Evolutionary conservation across 257 asterid species (phyloP), one percentile per base, ranked within the genome.

Genomic region (Mentha longifolia): DNA sequence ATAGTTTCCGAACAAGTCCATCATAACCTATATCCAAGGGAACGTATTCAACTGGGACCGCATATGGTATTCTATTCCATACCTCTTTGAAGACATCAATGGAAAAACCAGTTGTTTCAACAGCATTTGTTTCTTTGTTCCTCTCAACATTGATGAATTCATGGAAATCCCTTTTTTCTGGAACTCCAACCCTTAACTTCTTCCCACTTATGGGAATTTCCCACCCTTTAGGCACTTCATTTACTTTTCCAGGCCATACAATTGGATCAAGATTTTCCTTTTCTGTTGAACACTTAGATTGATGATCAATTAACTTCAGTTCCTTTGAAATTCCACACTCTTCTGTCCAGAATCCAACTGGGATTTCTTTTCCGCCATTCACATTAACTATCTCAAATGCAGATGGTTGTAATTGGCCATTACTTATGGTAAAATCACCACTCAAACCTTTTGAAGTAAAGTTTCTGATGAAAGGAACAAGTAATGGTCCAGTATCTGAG

Each of bases 231-330:
- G 89, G 83, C 3, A 66, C 63, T 22, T 6, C 12, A 2, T 14
- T 28, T 20, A 85, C 62, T 50, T 65, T 62, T n/a, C 86, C 86
- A 0, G 89, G 89, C 89, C 89, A 87, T 30, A 71, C 30, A 9
- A 87, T 77, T 17, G 41, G 13, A 5, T 71, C 71, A 37, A n/a
- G n/a, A n/a, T n/a, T n/a, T n/a, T n/a, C n/a, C n/a, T n/a, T n/a
- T n/a, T n/a, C n/a, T n/a, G n/a, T n/a, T n/a, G n/a, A n/a, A n/a
- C n/a, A n/a, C n/a, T n/a, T n/a, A n/a, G n/a, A n/a, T n/a, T n/a
- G n/a, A n/a, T n/a, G n/a, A n/a, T n/a, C n/a, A n/a, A n/a, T n/a
- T n/a, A n/a, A n/a, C n/a, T n/a, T n/a, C n/a, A n/a, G n/a, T n/a
- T n/a, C n/a, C n/a, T n/a, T n/a, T n/a, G n/a, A n/a, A n/a, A n/a